Conservation (phyloP, 768 basidiomycete genomes). For the Bullera alba region DNA sequence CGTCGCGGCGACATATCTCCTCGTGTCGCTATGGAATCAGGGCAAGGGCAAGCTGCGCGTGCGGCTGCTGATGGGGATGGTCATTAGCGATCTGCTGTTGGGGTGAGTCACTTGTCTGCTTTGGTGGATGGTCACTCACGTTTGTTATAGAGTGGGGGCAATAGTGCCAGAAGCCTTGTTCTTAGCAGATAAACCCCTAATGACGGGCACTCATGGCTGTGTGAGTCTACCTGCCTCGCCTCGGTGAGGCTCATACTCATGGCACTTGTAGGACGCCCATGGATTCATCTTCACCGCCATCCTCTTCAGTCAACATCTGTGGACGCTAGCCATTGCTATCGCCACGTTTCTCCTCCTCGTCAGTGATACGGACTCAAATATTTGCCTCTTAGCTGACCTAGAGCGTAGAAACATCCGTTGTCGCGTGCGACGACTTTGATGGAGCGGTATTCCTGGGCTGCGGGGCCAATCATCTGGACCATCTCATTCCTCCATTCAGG, state of each 20-base stretch:
- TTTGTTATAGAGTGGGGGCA: slow-evolving; percentile 18
- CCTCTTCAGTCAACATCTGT: slow-evolving; percentile 43
- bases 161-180: slow-evolving; percentile 21
- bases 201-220: slow-evolving; percentile 24
- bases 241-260: background rate
- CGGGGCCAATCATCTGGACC: slow-evolving; percentile 21
- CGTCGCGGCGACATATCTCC: slow-evolving; percentile 25
- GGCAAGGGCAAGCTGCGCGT: slow-evolving; percentile 38
- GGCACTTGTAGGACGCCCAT: slow-evolving; percentile 17
- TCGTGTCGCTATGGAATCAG: slow-evolving; percentile 20
- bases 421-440: slow-evolving; percentile 25
- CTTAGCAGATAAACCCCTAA: slow-evolving; percentile 12
- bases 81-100: slow-evolving; percentile 37
- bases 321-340: slow-evolving; percentile 41
- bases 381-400: no score
- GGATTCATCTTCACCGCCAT: slow-evolving; percentile 38
- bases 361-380: no score
- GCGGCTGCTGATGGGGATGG: slow-evolving; percentile 38
- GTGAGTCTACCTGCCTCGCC: slow-evolving; percentile 20
- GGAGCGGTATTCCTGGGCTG: slow-evolving; percentile 29
- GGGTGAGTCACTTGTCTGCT: slow-evolving; percentile 24
- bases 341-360: slow-evolving; percentile 41
- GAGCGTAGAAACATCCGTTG: slow-evolving; percentile 36
- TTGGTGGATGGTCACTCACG: background rate
- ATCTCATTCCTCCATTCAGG: slow-evolving; percentile 34